phyloP scores from a whole-genome alignment of 1,284 basidiomycete species.

The Rhodotorula sp. region DNA sequence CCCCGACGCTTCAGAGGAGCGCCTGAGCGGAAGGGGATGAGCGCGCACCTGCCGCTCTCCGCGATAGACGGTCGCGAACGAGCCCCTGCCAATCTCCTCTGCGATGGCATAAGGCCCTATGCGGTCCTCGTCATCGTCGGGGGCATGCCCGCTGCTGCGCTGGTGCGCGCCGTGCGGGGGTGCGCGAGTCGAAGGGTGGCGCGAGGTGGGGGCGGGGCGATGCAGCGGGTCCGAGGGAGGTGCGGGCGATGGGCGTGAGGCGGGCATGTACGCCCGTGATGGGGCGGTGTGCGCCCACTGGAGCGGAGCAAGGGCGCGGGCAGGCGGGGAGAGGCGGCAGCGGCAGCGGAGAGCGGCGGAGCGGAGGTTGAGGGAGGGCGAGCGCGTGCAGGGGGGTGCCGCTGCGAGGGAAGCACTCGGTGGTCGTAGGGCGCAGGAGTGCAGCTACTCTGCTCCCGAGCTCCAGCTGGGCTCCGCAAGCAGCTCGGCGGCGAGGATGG shows the following conservation, averaged over 20 bases:
- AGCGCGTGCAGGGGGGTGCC: not conserved
- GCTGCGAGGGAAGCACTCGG: not conserved
- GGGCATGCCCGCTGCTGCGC: not conserved
- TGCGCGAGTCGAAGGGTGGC: not conserved
- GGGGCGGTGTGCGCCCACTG: not conserved
- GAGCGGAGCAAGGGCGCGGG: not conserved
- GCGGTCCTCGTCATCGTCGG: conserved; percentile 27
- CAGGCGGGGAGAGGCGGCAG: not conserved
- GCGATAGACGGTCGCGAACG: conserved; percentile 94
- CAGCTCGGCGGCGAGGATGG: too few relatives aligned
- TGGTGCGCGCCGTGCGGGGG: not conserved
- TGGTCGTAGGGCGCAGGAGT: too few relatives aligned
- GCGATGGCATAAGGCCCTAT: conserved; percentile 58
- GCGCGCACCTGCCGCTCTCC: conserved; percentile 75
- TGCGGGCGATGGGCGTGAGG: not conserved
- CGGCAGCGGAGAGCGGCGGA: not conserved
- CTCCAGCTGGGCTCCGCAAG: too few relatives aligned
- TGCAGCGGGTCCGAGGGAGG: not conserved
- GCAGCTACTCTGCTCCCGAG: too few relatives aligned
- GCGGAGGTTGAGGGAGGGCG: not conserved
- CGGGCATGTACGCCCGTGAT: conserved; percentile 6
- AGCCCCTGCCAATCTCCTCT: conserved; percentile 67
- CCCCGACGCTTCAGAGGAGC: not conserved
- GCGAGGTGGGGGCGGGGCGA: not conserved
- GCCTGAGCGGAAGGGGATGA: not conserved